Evolutionary conservation across 2,329 filamentous ascomycete genomes (phyloP).

Genomic region (Fusarium sp.): DNA sequence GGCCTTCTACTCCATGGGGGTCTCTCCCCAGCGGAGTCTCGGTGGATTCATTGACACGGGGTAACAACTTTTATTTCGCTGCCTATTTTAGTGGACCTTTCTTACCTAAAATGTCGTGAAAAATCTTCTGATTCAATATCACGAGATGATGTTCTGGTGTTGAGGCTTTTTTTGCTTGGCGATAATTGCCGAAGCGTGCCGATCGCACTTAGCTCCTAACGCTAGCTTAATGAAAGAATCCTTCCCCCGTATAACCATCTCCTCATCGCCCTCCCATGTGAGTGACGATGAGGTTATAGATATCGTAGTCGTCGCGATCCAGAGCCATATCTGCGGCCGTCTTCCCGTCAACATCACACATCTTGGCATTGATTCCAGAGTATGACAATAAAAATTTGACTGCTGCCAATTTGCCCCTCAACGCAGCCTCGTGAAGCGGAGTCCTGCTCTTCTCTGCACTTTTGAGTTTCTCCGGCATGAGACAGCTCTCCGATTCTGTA

Average conservation of each 20-base stretch:
- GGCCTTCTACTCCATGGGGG: slow-evolving; percentile 19
- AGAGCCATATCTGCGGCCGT: not conserved
- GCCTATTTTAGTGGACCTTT: slow-evolving; percentile 8
- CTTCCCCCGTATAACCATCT: too few relatives aligned
- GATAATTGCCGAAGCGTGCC: not conserved
- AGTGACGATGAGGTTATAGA: accelerated
- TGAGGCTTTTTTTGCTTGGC: slow-evolving; percentile 2
- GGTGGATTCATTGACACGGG: slow-evolving; percentile 1
- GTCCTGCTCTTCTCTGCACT: not conserved
- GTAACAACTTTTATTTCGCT: slow-evolving; percentile 16
- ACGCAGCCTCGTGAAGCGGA: not conserved
- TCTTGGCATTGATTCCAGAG: accelerated
- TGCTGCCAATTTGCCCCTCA: accelerated
- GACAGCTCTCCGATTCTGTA: accelerated
- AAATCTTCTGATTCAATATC: slow-evolving; percentile 4
- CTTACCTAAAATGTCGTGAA: not conserved
- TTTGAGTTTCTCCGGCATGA: not conserved
- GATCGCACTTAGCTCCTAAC: not conserved
- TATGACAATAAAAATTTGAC: not conserved
- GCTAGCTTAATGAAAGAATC: too few relatives aligned
- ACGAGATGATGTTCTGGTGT: not conserved
- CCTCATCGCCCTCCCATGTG: not conserved
- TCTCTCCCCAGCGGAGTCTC: not conserved
- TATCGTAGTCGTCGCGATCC: accelerated
- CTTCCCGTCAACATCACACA: accelerated